Base-by-base conservation (phyloP, 192 early-diverging fungal species). In the Coemansia asiatica region DNA sequence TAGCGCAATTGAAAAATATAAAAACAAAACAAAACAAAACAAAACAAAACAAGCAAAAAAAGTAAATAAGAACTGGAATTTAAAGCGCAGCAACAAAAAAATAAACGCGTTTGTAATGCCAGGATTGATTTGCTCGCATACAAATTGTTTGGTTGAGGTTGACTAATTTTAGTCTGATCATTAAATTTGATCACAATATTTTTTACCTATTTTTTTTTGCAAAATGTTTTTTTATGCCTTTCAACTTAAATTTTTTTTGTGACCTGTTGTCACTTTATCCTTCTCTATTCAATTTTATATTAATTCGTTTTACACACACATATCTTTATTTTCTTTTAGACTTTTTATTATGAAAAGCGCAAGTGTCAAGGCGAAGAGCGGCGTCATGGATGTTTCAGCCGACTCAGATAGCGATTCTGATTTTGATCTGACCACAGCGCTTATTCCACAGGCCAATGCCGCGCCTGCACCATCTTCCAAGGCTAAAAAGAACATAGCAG, bases 391-490 rank as follows among this genome's bases (percentile, higher is more conserved):
- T 13, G 16, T 44, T 13, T 44, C 40, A 13, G 16, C 33, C 27
- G 75, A 67, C 31, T 67, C 64, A 5, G 79, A 77, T 63, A 82
- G 79, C 58, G 79, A 82, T 56, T 67, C 40, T 13, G 74, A 76
- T 44, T 74, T 82, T 59, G 79, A 82, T 23, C 64, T 82, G 71
- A 82, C 79, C 2, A 60, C 74, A 6, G 71, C 79, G 49, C 75
- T 82, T 50, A 82, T 82, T 26, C 79, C 79, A 5, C 70, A 82
- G 55, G 49, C 74, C 1, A 48, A 56, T 56, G 48, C 27, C 13
- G 56, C 31, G 10, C 46, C 56, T 6, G 55, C 6, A 27, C 44
- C 13, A 15, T 12, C 54, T 16, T 8, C 53, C 27, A 71, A 66
- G 31, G 3, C 50, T 6, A 63, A 64, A 25, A 59, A 50, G 51